phyloP scores from a whole-genome alignment of 257 asterid species.

The Primulina tabacum region DNA sequence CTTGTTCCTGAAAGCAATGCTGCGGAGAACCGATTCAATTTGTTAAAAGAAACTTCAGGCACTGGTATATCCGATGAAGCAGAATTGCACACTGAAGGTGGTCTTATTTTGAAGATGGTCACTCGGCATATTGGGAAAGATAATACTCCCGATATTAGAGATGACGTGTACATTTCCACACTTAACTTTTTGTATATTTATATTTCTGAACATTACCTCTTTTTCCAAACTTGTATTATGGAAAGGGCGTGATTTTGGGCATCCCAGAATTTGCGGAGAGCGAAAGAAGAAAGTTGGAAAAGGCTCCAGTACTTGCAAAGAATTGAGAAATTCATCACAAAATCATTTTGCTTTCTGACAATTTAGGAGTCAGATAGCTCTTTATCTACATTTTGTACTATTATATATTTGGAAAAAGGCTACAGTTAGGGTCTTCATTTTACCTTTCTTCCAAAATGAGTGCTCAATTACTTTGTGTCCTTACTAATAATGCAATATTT shows the following conservation, averaged over 20 bases:
- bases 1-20: conserved; percentile 40
- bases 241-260: not conserved
- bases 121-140: conserved; percentile 31
- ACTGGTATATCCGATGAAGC: conserved; percentile 32
- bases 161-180: conserved; percentile 41
- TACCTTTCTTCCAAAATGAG: not conserved
- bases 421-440: not conserved
- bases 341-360: not conserved
- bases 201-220: not conserved
- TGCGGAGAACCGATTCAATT: conserved; percentile 39
- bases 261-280: not conserved
- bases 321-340: not conserved
- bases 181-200: conserved; percentile 4
- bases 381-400: not conserved
- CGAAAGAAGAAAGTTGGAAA: not conserved
- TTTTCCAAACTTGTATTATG: not conserved
- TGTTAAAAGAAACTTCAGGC: conserved; percentile 23
- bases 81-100: conserved; percentile 32
- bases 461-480: not conserved
- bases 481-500: not conserved
- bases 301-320: not conserved
- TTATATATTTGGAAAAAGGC: not conserved
- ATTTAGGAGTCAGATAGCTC: not conserved
- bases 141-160: conserved; percentile 30
- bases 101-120: conserved; percentile 47